phyloP scores from a whole-genome alignment of 2,329 filamentous ascomycete genomes.

The Zymoseptoria passerinii region DNA sequence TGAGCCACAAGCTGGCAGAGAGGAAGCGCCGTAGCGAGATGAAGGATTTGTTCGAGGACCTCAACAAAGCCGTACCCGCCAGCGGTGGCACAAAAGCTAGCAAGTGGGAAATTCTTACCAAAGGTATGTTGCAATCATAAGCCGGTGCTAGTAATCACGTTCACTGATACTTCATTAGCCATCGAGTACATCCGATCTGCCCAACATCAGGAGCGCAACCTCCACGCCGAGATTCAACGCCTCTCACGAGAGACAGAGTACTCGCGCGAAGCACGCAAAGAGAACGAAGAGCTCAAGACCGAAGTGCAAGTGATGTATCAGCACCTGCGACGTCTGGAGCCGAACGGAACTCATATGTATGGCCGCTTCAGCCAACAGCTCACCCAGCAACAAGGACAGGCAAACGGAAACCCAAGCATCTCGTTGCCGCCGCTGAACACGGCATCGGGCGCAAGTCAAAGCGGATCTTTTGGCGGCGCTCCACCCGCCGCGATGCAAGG shows the following conservation, averaged over 20 bases:
- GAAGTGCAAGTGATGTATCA: slow-evolving; percentile 41
- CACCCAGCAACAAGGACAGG: slow-evolving; percentile 32
- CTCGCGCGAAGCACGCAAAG: slow-evolving; percentile 37
- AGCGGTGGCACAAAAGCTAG: slow-evolving; percentile 77
- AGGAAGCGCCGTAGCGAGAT: slow-evolving; percentile 77
- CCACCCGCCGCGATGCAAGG: slow-evolving; percentile 40
- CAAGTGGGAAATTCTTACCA: slow-evolving; percentile 83
- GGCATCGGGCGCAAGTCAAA: slow-evolving; percentile 11
- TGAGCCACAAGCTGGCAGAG: slow-evolving; percentile 80
- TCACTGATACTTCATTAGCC: slow-evolving; percentile 27
- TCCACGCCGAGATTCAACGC: slow-evolving; percentile 33
- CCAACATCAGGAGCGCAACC: slow-evolving; percentile 33
- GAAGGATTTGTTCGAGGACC: slow-evolving; percentile 77
- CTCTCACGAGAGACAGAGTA: slow-evolving; percentile 39
- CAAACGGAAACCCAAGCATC: slow-evolving; percentile 22
- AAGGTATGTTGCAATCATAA: slow-evolving; percentile 49
- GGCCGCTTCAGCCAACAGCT: slow-evolving; percentile 39
- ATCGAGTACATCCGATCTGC: slow-evolving; percentile 42
- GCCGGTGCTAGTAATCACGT: neutral
- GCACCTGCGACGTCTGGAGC: slow-evolving; percentile 39
- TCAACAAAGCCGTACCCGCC: slow-evolving; percentile 69
- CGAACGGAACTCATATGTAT: slow-evolving; percentile 40
- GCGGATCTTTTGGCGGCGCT: slow-evolving; percentile 1
- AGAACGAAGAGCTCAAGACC: slow-evolving; percentile 40
- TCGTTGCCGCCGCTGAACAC: slow-evolving; percentile 32